Evolutionary conservation across 345 rosid genomes (phyloP).

Genomic region (sweet orange (Citrus sinensis)): DNA sequence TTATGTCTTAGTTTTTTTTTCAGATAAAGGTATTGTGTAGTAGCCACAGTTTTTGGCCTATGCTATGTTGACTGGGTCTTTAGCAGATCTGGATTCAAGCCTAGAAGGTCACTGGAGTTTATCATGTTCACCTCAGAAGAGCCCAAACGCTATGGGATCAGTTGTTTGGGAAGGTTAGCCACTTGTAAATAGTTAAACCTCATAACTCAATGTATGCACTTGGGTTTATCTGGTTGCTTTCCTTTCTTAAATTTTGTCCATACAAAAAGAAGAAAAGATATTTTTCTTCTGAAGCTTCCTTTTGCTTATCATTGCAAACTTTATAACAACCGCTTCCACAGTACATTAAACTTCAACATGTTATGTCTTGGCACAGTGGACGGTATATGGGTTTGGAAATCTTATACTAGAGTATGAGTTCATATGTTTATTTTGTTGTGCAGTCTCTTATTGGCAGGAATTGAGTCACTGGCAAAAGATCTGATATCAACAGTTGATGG

Average conservation of each 20-base stretch:
- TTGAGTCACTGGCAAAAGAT: conserved; percentile 50
- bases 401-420: conserved; percentile 1
- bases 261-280: background rate
- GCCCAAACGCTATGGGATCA: conserved; percentile 78
- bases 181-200: background rate
- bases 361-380: background rate
- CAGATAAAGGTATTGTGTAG: background rate
- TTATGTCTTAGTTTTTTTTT: conserved; percentile 3
- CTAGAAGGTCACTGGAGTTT: conserved; percentile 80
- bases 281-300: background rate
- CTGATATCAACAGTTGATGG: conserved; percentile 22
- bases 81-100: conserved; percentile 75
- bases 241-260: background rate
- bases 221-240: background rate
- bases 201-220: background rate
- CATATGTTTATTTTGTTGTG: conserved; percentile 15
- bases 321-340: background rate
- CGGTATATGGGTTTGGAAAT: background rate
- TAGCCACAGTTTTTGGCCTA: background rate
- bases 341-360: background rate
- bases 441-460: conserved; percentile 87
- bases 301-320: background rate
- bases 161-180: conserved; percentile 33
- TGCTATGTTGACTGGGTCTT: conserved; percentile 14
- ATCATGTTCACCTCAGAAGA: conserved; percentile 92